Base-by-base conservation (phyloP, 495 filamentous ascomycete genomes). In the Xylona heveae region DNA sequence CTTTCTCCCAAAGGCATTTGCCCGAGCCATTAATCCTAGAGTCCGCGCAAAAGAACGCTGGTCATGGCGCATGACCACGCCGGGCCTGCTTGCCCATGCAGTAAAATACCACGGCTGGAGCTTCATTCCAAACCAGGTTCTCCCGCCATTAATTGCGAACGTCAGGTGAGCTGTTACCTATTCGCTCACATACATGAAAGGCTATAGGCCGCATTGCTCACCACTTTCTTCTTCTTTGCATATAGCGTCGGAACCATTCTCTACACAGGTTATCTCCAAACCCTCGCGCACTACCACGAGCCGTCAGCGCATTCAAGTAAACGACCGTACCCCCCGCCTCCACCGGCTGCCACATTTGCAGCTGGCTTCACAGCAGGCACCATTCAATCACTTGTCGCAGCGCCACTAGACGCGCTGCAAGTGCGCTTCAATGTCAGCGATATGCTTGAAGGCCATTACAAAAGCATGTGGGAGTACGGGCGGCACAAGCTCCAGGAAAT, bases 351-450 rank as follows among this genome's bases (percentile, higher is more conserved):
- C 24, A 81, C 81, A 4, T 83, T 90, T 33, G 48, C 64, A 6
- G 80, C 82, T 10, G 83, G 83, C 0, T 73, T 82, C 41, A 42
- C 70, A 13, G 83, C 80, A 0, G 83, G 83, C 0, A 60, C 66
- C 7, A 55, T 91, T 6, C 81, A 90, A 49, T 81, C 74, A 17
- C 43, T 91, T 17, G 51, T 85, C 15, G 83, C 82, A 0, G 80
- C 83, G 0, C 83, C 83, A 1, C 58, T 92, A n/a, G 83, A 93
- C 46, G 83, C 83, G 3, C 61, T 93, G 5, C 76, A 83, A 46
- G 70, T 81, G 16, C 67, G 82, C 26, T 77, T 82, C 39, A 69
- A 74, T 30, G 71, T 74, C 26, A 59, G 55, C 30, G 73, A 81
- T 28, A 64, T 82, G 38, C 53, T 79, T 5, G 56, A 66, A 35